Evolutionary conservation across 1,139 yeast genomes (phyloP).

Genomic region (Lodderomyces beijingensis): DNA sequence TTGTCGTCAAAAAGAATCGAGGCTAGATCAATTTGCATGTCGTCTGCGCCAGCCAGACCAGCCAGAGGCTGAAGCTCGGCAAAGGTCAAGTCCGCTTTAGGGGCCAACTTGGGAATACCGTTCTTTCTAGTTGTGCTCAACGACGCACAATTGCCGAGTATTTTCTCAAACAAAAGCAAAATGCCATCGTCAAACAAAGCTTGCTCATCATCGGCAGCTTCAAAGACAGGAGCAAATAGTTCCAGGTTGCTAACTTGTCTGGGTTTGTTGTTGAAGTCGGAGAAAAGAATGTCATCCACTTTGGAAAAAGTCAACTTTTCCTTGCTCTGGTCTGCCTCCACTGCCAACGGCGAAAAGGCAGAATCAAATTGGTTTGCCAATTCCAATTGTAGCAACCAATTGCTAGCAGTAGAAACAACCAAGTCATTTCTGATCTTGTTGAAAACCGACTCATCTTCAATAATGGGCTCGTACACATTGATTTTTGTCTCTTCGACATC

Average conservation of each 20-base stretch:
- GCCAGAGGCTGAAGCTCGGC: slow-evolving; percentile 51
- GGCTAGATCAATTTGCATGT: slow-evolving; percentile 9
- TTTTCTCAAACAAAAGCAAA: background rate
- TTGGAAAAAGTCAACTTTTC: slow-evolving; percentile 23
- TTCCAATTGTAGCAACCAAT: slow-evolving; percentile 63
- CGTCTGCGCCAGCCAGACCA: slow-evolving; percentile 25
- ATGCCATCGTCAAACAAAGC: background rate
- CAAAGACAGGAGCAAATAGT: background rate
- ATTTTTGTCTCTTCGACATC: slow-evolving; percentile 44
- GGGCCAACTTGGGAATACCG: slow-evolving; percentile 3
- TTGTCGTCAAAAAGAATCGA: slow-evolving; percentile 21
- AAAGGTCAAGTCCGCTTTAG: slow-evolving; percentile 17
- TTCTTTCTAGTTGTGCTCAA: background rate
- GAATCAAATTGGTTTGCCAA: slow-evolving; percentile 55
- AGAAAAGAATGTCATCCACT: slow-evolving; percentile 53
- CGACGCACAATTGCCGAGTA: background rate
- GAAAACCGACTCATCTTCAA: slow-evolving; percentile 29
- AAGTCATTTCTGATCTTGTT: slow-evolving; percentile 28
- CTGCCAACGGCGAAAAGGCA: slow-evolving; percentile 30
- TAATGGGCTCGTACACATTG: slow-evolving; percentile 67
- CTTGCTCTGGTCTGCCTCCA: slow-evolving; percentile 12
- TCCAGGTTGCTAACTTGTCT: too few relatives aligned
- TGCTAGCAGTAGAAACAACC: slow-evolving; percentile 46
- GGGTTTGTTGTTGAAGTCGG: slow-evolving; percentile 33
- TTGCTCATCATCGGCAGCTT: background rate